Evolutionary conservation across 148 eudicot species (phyloP).

Genomic region (Chenopodium berlandieri): DNA sequence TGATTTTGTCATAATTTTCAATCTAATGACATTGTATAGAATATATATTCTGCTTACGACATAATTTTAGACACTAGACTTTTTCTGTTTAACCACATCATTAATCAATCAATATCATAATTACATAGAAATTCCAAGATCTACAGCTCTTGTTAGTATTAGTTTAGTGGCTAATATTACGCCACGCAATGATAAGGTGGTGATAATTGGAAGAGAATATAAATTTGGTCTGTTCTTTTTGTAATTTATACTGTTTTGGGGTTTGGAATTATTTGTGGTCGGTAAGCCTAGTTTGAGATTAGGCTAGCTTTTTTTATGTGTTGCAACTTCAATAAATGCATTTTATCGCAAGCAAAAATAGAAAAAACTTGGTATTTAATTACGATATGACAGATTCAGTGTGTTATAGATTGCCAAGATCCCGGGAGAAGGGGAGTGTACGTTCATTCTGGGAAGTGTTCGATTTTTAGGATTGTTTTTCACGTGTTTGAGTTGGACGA

Average conservation of each 20-base stretch:
- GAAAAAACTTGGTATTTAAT: background rate
- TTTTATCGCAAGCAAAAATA: background rate
- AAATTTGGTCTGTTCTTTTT: constrained; percentile 5
- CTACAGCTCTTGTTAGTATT: background rate
- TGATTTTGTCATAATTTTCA: too few species aligned
- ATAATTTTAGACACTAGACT: background rate
- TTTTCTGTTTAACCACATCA: background rate
- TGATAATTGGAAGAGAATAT: background rate
- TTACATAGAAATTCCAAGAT: background rate
- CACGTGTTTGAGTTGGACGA: background rate
- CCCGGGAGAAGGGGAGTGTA: constrained; percentile 5
- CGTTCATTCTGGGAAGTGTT: background rate
- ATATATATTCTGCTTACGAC: too few species aligned
- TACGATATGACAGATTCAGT: background rate
- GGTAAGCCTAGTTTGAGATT: background rate
- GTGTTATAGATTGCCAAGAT: background rate
- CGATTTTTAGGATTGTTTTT: background rate
- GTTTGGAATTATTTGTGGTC: constrained; percentile 8
- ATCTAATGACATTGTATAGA: too few species aligned
- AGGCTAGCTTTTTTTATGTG: background rate
- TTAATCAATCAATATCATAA: constrained; percentile 15
- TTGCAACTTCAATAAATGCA: background rate
- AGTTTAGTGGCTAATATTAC: background rate
- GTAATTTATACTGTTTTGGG: background rate
- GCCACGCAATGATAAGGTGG: constrained; percentile 5